A percentile compares a stretch with the other conserved stretches of the same genome.
Evolutionary conservation across 805 yeast genomes (phyloP).

Genomic region (Ogataea minuta): DNA sequence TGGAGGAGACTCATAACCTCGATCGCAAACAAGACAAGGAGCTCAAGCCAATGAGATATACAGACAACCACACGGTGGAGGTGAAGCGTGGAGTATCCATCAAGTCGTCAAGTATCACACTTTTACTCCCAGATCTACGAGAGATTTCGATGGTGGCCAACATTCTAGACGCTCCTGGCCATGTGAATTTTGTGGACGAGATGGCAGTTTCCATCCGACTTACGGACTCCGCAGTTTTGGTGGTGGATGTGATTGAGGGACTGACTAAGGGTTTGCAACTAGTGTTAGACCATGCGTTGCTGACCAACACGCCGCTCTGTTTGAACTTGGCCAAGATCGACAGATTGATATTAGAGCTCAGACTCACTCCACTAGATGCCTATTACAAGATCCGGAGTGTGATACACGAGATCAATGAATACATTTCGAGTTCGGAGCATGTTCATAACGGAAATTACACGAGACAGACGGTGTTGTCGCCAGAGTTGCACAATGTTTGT

Average conservation of each 20-base stretch:
- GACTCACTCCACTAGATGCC: constrained; percentile 71
- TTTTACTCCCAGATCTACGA: constrained; percentile 52
- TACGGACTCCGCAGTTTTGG: constrained; percentile 64
- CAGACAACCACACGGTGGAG: constrained; percentile 73
- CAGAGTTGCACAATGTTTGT: constrained; percentile 61
- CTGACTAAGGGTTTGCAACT: constrained; percentile 54
- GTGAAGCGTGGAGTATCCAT: constrained; percentile 67
- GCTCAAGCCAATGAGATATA: constrained; percentile 54
- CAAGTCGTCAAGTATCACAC: constrained; percentile 57
- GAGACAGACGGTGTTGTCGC: constrained; percentile 45
- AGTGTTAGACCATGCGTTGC: constrained; percentile 51
- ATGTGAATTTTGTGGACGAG: constrained; percentile 80
- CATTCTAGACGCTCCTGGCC: constrained; percentile 90
- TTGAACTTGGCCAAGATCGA: constrained; percentile 81
- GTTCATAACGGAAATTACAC: constrained; percentile 26
- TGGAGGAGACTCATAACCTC: constrained; percentile 62
- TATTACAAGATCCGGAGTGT: constrained; percentile 62
- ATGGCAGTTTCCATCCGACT: constrained; percentile 52
- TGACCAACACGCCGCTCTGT: constrained; percentile 49
- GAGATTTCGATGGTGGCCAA: constrained; percentile 59
- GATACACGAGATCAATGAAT: constrained; percentile 63
- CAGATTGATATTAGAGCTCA: constrained; percentile 75
- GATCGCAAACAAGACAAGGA: constrained; percentile 32
- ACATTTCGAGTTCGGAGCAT: constrained; percentile 35
- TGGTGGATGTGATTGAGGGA: constrained; percentile 88